Conservation (phyloP, 2,329 filamentous ascomycete genomes). For the Hymenoscyphus occultus region DNA sequence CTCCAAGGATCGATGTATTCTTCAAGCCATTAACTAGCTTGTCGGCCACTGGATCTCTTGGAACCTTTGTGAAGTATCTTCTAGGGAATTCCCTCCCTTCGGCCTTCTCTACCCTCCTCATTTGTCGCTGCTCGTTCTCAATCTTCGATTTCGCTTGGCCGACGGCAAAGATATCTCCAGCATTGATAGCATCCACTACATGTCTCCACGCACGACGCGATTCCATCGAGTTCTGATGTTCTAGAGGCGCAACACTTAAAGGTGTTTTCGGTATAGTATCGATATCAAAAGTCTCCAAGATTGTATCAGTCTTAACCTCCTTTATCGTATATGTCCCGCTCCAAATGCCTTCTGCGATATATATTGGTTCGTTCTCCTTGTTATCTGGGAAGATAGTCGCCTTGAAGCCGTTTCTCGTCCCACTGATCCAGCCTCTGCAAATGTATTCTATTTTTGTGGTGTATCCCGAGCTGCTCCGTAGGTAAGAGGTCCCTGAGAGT, state of each 20-base stretch:
- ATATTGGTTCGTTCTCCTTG: conserved; percentile 68
- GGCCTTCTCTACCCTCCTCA: conserved; percentile 68
- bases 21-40: conserved; percentile 41
- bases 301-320: conserved; percentile 53
- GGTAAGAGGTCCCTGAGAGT: conserved; percentile 78
- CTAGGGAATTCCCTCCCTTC: conserved; percentile 75
- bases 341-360: conserved; percentile 88
- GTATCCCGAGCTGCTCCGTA: conserved; percentile 81
- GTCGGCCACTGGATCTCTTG: conserved; percentile 43
- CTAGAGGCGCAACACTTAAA: conserved; percentile 66
- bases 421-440: conserved; percentile 88
- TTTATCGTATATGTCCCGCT: conserved; percentile 76
- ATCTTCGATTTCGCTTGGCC: conserved; percentile 80
- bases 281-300: conserved; percentile 60
- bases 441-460: conserved; percentile 87
- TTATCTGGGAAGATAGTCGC: conserved; percentile 70
- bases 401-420: conserved; percentile 87
- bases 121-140: conserved; percentile 80
- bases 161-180: conserved; percentile 78
- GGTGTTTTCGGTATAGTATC: conserved; percentile 56
- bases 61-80: conserved; percentile 68
- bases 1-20: conserved; percentile 20
- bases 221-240: conserved; percentile 82
- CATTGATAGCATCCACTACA: conserved; percentile 75
- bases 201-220: conserved; percentile 83